phyloP scores from a whole-genome alignment of 495 filamentous ascomycete species.

The Xylona heveae region DNA sequence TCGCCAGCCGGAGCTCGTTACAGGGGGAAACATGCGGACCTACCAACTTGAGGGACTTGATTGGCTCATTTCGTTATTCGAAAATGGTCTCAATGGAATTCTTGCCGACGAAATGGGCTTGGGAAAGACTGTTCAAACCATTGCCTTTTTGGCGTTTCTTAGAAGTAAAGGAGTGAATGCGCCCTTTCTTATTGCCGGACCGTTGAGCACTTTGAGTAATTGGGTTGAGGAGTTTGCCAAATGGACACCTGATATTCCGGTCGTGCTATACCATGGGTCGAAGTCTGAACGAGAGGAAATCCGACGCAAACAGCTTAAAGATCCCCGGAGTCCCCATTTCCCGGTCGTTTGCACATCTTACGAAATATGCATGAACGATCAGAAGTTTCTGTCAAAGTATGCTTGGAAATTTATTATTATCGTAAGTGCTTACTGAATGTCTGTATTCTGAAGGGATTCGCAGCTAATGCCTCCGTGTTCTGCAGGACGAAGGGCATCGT shows the following conservation, averaged over 20 bases:
- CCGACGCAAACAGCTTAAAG: slow-evolving; percentile 35
- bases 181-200: slow-evolving; percentile 76
- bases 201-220: slow-evolving; percentile 78
- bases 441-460: too few relatives aligned
- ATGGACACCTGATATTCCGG: slow-evolving; percentile 75
- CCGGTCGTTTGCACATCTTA: slow-evolving; percentile 87
- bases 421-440: slow-evolving; percentile 22
- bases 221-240: slow-evolving; percentile 90
- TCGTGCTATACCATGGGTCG: slow-evolving; percentile 72
- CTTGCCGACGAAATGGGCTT: slow-evolving; percentile 95
- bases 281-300: slow-evolving; percentile 54
- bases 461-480: slow-evolving; percentile 4
- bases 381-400: slow-evolving; percentile 54
- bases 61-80: slow-evolving; percentile 70
- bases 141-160: slow-evolving; percentile 72
- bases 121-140: slow-evolving; percentile 89
- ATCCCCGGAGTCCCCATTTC: slow-evolving; percentile 44
- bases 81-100: slow-evolving; percentile 90
- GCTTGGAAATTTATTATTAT: slow-evolving; percentile 96
- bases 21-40: slow-evolving; percentile 74
- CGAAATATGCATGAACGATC: slow-evolving; percentile 86
- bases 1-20: slow-evolving; percentile 63
- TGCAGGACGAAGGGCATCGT: slow-evolving; percentile 79
- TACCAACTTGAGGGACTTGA: slow-evolving; percentile 91
- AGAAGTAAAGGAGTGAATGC: slow-evolving; percentile 72